Evolutionary conservation across 345 rosid genomes (phyloP).

Genomic region (Gossypium longicalyx): DNA sequence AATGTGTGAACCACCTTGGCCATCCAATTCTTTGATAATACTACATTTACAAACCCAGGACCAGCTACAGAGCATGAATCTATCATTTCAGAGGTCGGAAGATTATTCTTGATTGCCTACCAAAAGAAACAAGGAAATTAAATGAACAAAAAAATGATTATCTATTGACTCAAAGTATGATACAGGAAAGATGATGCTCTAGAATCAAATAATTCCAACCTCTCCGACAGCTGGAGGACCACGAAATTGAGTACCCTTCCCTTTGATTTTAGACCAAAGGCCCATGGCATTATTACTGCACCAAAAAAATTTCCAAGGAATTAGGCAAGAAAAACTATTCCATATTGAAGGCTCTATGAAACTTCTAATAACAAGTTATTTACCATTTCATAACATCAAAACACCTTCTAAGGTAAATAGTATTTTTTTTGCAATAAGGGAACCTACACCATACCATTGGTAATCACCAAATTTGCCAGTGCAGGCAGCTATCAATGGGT

Average conservation of each 20-base stretch:
- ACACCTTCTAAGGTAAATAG: not conserved
- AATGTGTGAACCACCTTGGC: conserved; percentile 53
- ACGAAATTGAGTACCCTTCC: conserved; percentile 51
- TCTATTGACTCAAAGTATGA: not conserved
- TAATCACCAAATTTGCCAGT: conserved; percentile 75
- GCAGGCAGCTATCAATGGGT: conserved; percentile 66
- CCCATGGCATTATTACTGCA: conserved; percentile 94
- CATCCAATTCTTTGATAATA: conserved; percentile 70
- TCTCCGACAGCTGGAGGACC: conserved; percentile 86
- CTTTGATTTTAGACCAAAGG: conserved; percentile 68
- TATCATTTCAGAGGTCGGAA: conserved; percentile 76
- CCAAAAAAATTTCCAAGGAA: not conserved
- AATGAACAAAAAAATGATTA: not conserved
- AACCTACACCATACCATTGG: conserved; percentile 56
- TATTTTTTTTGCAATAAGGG: not conserved
- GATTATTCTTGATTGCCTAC: conserved; percentile 70
- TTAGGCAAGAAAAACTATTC: not conserved
- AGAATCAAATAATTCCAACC: conserved; percentile 31
- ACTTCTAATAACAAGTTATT: not conserved
- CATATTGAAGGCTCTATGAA: not conserved
- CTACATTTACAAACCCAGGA: conserved; percentile 87
- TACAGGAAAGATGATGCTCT: not conserved
- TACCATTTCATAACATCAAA: not conserved
- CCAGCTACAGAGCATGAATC: conserved; percentile 85
- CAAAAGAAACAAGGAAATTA: conserved; percentile 11